Evolutionary conservation across 179 eudicot genomes (phyloP).

Genomic region (Amaranthus tricolor): DNA sequence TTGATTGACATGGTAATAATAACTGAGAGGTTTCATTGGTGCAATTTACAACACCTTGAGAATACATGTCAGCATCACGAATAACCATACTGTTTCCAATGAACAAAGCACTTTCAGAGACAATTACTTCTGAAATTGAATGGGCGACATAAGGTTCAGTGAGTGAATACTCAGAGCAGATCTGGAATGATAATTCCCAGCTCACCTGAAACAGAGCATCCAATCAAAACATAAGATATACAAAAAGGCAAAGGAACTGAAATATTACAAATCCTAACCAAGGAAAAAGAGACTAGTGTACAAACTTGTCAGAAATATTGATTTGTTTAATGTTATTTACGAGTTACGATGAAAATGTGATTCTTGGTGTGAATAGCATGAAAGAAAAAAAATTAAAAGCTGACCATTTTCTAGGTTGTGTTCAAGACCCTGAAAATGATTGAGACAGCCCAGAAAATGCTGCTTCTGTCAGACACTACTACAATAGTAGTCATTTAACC

Average conservation of each 20-base stretch:
- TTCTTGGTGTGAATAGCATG: no score
- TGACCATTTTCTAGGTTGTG: no score
- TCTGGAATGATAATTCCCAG: constrained; percentile 69
- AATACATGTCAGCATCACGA: constrained; percentile 94
- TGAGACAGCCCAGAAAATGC: not conserved
- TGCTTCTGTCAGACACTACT: not conserved
- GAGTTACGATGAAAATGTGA: no score
- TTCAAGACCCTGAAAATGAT: no score
- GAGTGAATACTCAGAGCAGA: constrained; percentile 56
- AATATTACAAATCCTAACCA: not conserved
- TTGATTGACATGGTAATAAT: constrained; percentile 51
- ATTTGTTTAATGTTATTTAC: no score
- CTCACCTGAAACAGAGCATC: constrained; percentile 54
- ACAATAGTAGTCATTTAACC: not conserved
- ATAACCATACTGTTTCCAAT: constrained; percentile 94
- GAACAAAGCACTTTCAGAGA: constrained; percentile 66
- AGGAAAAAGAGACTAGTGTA: not conserved
- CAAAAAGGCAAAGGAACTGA: not conserved
- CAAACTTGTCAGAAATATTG: not conserved
- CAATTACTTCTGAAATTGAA: constrained; percentile 50
- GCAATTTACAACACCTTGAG: constrained; percentile 43
- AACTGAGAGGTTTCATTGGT: constrained; percentile 27
- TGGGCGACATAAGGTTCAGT: constrained; percentile 87
- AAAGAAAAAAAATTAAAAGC: no score
- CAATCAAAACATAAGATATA: constrained; percentile 8